These are phyloP conservation scores for Verticillium isaacii DNA, from an alignment of 2,329 filamentous ascomycete genomes.

Conservation along the genomic window DNA sequence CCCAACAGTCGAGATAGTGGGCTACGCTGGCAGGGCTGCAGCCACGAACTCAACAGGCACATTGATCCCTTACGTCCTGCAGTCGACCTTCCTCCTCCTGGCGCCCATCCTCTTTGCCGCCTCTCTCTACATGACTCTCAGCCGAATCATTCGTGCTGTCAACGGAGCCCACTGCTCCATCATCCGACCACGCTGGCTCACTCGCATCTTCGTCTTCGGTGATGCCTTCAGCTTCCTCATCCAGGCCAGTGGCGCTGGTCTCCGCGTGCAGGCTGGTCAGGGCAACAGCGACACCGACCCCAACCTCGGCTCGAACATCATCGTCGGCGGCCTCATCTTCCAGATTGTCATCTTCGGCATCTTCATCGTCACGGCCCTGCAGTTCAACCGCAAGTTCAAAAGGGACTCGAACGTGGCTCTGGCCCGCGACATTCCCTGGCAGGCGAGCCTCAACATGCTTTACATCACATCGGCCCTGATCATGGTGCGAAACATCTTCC, in stretches of 20 bases:
- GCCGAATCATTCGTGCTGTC: constrained; percentile 27
- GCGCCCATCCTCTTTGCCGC: constrained; percentile 40
- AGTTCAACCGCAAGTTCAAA: constrained; percentile 36
- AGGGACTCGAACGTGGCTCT: not conserved
- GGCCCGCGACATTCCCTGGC: constrained; percentile 20
- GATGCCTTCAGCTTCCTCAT: constrained; percentile 23
- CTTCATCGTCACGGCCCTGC: constrained; percentile 39
- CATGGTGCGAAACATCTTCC: constrained; percentile 36
- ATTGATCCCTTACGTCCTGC: constrained; percentile 32
- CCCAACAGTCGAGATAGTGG: constrained; percentile 25
- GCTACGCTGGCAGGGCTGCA: constrained; percentile 31
- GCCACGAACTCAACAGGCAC: constrained; percentile 27
- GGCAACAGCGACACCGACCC: constrained; percentile 8
- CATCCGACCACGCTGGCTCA: constrained; percentile 19
- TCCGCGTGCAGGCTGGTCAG: constrained; percentile 18
- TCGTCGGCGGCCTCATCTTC: constrained; percentile 48
- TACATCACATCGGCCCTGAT: constrained; percentile 22
- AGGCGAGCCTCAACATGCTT: constrained; percentile 18
- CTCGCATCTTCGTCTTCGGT: constrained; percentile 24
- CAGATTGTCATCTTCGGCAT: constrained; percentile 50
- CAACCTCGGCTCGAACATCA: constrained; percentile 38
- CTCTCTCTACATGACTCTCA: constrained; percentile 39
- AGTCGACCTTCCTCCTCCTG: constrained; percentile 34
- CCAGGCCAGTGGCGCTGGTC: constrained; percentile 23
- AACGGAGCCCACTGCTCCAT: constrained; percentile 16